Conservation (phyloP, 352 stramenopile genomes). For the Thraustochytrium sp. region DNA sequence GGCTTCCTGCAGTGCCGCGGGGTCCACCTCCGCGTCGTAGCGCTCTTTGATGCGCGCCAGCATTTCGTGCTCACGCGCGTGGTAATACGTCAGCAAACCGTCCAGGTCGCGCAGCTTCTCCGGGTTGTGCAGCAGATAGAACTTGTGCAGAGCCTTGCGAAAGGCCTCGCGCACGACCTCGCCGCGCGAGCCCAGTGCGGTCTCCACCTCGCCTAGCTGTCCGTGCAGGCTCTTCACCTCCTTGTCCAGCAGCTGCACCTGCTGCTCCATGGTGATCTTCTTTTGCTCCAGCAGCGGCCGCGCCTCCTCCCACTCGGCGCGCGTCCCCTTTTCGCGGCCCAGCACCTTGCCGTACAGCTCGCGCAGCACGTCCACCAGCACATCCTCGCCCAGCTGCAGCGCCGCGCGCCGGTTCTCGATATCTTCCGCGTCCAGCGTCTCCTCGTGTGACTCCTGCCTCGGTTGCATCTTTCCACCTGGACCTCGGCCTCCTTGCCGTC, state of each 20-base stretch:
- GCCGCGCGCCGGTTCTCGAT: not conserved
- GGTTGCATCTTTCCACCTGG: not conserved
- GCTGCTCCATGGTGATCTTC: not conserved
- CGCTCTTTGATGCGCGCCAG: slow-evolving; percentile 25
- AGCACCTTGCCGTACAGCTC: not conserved
- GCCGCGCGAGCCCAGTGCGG: not conserved
- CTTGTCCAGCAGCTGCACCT: not conserved
- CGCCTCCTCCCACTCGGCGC: not conserved
- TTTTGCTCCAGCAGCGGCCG: not conserved
- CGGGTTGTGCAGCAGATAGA: slow-evolving; percentile 24
- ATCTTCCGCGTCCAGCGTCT: not conserved
- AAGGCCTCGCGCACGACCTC: not conserved
- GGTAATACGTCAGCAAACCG: not conserved
- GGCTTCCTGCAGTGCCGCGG: not conserved
- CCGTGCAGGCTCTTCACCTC: not conserved
- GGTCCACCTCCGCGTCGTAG: not conserved
- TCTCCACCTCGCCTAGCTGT: not conserved
- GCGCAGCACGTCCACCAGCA: not conserved
- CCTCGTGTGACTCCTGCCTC: not conserved
- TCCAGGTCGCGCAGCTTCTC: not conserved
- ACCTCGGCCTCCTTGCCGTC: no score
- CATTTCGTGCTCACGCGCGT: not conserved
- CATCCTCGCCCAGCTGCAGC: not conserved
- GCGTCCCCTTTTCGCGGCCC: not conserved
- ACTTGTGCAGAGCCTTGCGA: not conserved